Base-by-base conservation (phyloP, 2,329 filamentous ascomycete genomes). In the Raffaelea arxii region DNA sequence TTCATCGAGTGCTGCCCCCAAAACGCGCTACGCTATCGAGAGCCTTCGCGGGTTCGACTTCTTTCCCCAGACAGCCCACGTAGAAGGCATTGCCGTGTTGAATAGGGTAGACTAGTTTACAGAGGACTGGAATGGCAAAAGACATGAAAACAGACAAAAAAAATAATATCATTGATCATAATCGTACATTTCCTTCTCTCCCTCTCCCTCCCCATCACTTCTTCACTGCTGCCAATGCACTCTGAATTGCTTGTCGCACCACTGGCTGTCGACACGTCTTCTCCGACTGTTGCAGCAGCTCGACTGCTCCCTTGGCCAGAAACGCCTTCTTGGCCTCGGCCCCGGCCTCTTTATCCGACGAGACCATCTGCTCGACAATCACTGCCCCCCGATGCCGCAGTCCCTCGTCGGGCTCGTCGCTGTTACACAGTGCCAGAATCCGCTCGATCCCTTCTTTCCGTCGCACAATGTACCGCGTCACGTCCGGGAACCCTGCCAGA, bases 41-140 rank as follows among this genome's bases (percentile, higher is more conserved):
- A 94, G 86, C 59, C 65, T 98, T 41, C 75, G 84, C 41, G 92
- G 91, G 0, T 97, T 97, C 59, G 92, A 98, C 62, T 97, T 98
- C 65, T 98, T 98, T 66, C 92, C 92, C 12, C 91, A 97, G 65
- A 84, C 81, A 19, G 74, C 76, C 1, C 81, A 85, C 57, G 81
- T 84, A 0, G 81, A 85, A 60, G 79, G 81, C 40, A 78, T 84
- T 36, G 79, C 78, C 4, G 74, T 84, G 27, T 59, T 84, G 55
- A 82, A 77, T 53, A 66, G 77, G 52, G 69, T 77, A 14, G 75
- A 77, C 6, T 12, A 36, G 14, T 32, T 10, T 10, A n/a, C n/a
- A n/a, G n/a, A n/a, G n/a, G n/a, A n/a, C n/a, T n/a, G n/a, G n/a
- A n/a, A n/a, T n/a, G n/a, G n/a, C n/a, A n/a, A n/a, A n/a, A n/a